Conservation (phyloP, 2,329 filamentous ascomycete genomes). For the Calonectria hawksworthii region DNA sequence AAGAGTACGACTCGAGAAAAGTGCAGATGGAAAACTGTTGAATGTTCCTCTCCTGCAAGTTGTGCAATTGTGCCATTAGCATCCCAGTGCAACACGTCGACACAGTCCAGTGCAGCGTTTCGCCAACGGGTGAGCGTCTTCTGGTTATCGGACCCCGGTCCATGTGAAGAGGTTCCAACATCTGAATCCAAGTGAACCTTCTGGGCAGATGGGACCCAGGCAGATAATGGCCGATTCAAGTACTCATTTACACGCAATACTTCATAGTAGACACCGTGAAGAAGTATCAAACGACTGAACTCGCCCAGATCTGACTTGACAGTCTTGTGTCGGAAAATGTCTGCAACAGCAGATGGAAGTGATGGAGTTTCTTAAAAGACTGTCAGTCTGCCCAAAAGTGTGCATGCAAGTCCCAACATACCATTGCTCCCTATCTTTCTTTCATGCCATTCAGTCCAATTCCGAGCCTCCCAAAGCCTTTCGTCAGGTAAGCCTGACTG, state of each 20-base stretch:
- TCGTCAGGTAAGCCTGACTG: not conserved
- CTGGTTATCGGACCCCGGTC: not conserved
- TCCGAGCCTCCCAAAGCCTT: not conserved
- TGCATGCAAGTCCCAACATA: not conserved
- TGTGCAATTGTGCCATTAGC: constrained; percentile 66
- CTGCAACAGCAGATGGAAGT: constrained; percentile 22
- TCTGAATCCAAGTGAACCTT: not conserved
- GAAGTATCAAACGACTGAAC: constrained; percentile 36
- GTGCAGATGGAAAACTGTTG: constrained; percentile 69
- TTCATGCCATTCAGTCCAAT: not conserved
- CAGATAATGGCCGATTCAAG: constrained; percentile 33
- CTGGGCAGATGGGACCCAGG: constrained; percentile 37
- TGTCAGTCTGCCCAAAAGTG: not conserved
- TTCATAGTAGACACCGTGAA: constrained; percentile 41
- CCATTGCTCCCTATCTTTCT: not conserved
- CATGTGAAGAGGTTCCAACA: not conserved
- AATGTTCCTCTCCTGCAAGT: constrained; percentile 65
- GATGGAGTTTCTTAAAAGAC: constrained; percentile 28
- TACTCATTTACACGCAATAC: constrained; percentile 33
- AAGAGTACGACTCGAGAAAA: constrained; percentile 66
- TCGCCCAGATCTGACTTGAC: constrained; percentile 39
- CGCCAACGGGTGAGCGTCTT: constrained; percentile 51
- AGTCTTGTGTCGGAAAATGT: constrained; percentile 28
- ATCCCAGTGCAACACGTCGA: constrained; percentile 71
- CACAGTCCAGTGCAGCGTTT: constrained; percentile 59